Evolutionary conservation across 192 early-diverging fungal species (phyloP).

Genomic region (Diversispora eburnea): DNA sequence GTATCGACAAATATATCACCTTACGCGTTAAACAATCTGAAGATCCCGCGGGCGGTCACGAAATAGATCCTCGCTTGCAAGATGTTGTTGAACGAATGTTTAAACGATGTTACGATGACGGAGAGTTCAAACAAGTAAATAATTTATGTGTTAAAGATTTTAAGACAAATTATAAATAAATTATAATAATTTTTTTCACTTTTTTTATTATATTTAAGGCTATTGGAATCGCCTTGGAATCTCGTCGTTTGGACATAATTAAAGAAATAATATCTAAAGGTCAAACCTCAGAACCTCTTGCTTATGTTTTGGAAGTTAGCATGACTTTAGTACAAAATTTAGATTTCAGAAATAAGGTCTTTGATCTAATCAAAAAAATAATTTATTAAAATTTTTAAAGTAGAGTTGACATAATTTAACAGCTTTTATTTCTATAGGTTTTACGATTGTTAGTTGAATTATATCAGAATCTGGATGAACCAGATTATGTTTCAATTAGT

Average conservation of each 20-base stretch:
- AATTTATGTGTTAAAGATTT: neutral
- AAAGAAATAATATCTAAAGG: slow-evolving; percentile 75
- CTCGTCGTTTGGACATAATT: slow-evolving; percentile 85
- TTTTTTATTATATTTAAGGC: slow-evolving; percentile 46
- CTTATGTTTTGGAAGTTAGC: slow-evolving; percentile 81
- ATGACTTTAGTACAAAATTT: slow-evolving; percentile 83
- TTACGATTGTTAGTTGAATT: slow-evolving; percentile 71
- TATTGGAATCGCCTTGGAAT: slow-evolving; percentile 93
- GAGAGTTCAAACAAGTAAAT: slow-evolving; percentile 76
- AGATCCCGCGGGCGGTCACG: slow-evolving; percentile 34
- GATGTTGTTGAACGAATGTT: slow-evolving; percentile 95
- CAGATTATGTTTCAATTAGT: slow-evolving; percentile 90
- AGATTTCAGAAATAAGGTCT: slow-evolving; percentile 77
- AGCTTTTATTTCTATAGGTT: slow-evolving; percentile 41
- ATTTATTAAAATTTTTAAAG: neutral
- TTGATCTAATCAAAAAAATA: neutral
- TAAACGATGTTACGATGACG: slow-evolving; percentile 79
- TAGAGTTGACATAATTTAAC: neutral
- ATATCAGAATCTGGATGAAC: slow-evolving; percentile 67
- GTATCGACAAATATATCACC: slow-evolving; percentile 93
- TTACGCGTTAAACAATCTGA: slow-evolving; percentile 53
- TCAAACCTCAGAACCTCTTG: slow-evolving; percentile 67
- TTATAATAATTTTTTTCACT: neutral
- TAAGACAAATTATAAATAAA: neutral
- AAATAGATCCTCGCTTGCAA: slow-evolving; percentile 78